Percentiles rank a stretch among this genome's conserved stretches.
These are phyloP conservation scores for Rubia peregrina DNA, from an alignment of 305 asterid species.

Conservation along the genomic window DNA sequence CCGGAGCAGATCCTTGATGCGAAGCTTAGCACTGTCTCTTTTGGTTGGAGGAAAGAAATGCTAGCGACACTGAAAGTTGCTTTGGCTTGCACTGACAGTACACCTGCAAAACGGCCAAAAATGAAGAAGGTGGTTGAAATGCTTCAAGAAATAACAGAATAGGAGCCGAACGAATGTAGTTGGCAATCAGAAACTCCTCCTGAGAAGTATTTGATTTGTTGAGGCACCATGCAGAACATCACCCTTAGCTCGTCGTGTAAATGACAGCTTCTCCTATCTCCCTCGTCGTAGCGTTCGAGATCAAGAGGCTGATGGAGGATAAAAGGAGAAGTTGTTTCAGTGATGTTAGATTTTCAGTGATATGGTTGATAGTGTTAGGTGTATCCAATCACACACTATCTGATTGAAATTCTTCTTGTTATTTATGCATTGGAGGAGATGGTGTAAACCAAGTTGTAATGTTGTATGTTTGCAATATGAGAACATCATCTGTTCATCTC, in stretches of 20 bases:
- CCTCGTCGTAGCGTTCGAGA: too few relatives aligned
- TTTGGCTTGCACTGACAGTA: constrained; percentile 68
- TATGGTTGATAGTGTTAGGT: too few relatives aligned
- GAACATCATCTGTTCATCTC: background rate
- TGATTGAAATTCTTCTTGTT: too few relatives aligned
- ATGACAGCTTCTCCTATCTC: background rate
- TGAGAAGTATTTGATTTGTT: constrained; percentile 2
- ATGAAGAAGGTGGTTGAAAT: constrained; percentile 91
- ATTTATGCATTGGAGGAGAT: too few relatives aligned
- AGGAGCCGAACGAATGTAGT: constrained; percentile 18
- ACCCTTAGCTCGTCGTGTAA: background rate
- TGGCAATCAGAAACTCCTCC: constrained; percentile 2
- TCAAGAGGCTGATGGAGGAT: too few relatives aligned
- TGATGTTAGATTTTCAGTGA: too few relatives aligned
- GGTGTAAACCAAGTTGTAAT: background rate
- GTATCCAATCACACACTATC: too few relatives aligned
- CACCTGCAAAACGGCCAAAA: constrained; percentile 92
- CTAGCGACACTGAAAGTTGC: constrained; percentile 55
- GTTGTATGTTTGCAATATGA: constrained; percentile 1
- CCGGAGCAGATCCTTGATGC: constrained; percentile 98
- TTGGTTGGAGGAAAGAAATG: constrained; percentile 64
- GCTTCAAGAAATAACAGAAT: constrained; percentile 63
- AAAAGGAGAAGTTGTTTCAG: too few relatives aligned
- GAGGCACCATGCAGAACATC: background rate
- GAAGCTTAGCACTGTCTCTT: constrained; percentile 77